Conservation (phyloP, 2,329 filamentous ascomycete genomes). For the Aspergillus terreus region DNA sequence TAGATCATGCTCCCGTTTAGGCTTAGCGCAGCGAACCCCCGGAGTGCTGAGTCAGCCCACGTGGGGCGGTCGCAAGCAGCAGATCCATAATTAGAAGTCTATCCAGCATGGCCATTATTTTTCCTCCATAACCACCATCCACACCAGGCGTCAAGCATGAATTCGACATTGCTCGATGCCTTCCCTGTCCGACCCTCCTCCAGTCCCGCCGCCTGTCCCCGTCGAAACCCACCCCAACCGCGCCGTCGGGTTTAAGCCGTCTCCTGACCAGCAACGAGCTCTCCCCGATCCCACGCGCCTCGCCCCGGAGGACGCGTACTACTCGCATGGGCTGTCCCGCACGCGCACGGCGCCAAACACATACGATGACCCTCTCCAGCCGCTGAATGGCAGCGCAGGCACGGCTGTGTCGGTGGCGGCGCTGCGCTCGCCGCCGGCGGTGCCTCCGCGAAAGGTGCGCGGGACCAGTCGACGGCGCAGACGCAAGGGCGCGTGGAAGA, state of each 20-base stretch:
- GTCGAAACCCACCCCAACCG: constrained; percentile 47
- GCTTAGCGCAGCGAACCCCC: background rate
- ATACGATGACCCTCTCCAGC: constrained; percentile 33
- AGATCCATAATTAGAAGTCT: background rate
- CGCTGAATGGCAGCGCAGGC: constrained; percentile 39
- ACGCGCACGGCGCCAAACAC: constrained; percentile 37
- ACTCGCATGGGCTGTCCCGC: constrained; percentile 59
- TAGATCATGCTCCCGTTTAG: background rate
- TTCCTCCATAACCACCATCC: background rate
- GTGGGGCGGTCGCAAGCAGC: background rate
- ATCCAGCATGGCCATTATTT: background rate
- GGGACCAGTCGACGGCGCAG: constrained; percentile 63
- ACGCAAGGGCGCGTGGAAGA: constrained; percentile 80
- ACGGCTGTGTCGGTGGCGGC: constrained; percentile 40
- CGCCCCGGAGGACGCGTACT: constrained; percentile 80
- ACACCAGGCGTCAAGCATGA: constrained; percentile 28
- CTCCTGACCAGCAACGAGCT: constrained; percentile 32
- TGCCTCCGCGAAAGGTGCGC: constrained; percentile 42
- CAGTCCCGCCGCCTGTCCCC: constrained; percentile 42
- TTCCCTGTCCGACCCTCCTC: constrained; percentile 29
- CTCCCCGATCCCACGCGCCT: constrained; percentile 64
- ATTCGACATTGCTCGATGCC: constrained; percentile 29
- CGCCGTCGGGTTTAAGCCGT: constrained; percentile 29
- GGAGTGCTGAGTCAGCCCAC: background rate
- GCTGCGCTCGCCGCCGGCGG: constrained; percentile 38